Evolutionary conservation across 345 rosid species (phyloP), one percentile per base, ranked within the genome.

Genomic region (Erysimum cheiranthoides): DNA sequence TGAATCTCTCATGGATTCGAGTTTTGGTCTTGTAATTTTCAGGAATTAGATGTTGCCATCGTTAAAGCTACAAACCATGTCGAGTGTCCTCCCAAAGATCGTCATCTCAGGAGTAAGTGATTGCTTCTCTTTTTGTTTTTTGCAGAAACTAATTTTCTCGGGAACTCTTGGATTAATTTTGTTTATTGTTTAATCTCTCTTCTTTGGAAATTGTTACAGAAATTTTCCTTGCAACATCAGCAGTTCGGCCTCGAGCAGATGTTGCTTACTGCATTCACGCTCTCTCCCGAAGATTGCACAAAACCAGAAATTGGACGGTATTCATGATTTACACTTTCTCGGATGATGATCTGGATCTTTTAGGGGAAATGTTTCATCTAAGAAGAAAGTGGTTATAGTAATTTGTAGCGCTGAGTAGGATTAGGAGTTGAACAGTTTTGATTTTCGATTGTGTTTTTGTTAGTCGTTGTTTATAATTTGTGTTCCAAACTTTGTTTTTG

Each of bases 41-140:
- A 92, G 97, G 93, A 88, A 49, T 73, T 92, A 88, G 97, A 92
- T 81, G 87, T 92, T 21, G 97, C 97, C 69, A 75, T 92, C 45
- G 97, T 92, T 67, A 92, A 92, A 76, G 93, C 97, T n/a, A 90
- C 97, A 53, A 92, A 90, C 71, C 97, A 92, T 70, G 97, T 92
- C 56, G 97, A 90, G 84, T 80, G 89, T 73, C 93, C 92, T 16
- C 97, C 97, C 68, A 92, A 92, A 71, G 97, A 92, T 27, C 78
- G 97, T 65, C 93, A 89, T 75, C 89, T 92, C 66, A 71, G 82
- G 66, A 92, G 97, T 92, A 28, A 70, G 83, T 57, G 32, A 13
- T 28, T 68, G 51, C 2, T 40, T 17, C 17, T 53, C 17, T 40
- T 31, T 47, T 14, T 14, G 14, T 8, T 8, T 30, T 45, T 45